A percentile compares a stretch with the other conserved stretches of the same genome.
These are phyloP conservation scores for Fusarium humuli DNA, from an alignment of 2,329 filamentous ascomycete species.

Conservation along the genomic window DNA sequence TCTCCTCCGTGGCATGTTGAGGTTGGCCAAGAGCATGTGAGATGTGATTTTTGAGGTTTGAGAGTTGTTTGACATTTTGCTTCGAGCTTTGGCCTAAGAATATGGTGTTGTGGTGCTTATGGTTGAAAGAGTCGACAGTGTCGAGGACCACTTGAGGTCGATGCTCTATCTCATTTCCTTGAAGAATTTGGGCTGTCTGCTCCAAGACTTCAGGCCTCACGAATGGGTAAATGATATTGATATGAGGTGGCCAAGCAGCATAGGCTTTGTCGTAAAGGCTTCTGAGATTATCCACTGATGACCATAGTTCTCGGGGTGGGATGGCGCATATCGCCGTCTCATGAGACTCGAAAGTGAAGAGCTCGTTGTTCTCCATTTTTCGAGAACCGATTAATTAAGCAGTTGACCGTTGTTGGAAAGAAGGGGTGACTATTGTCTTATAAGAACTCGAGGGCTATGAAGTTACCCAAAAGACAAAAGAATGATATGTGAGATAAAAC, in stretches of 20 bases:
- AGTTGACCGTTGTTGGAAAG: neutral
- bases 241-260: slow-evolving; percentile 72
- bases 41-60: slow-evolving; percentile 51
- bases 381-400: neutral
- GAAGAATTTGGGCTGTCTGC: slow-evolving; percentile 52
- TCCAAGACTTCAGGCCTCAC: slow-evolving; percentile 61
- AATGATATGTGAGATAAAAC: neutral
- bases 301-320: slow-evolving; percentile 62
- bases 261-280: slow-evolving; percentile 72
- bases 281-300: slow-evolving; percentile 65
- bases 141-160: slow-evolving; percentile 52
- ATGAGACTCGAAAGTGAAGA: slow-evolving; percentile 52
- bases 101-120: slow-evolving; percentile 63
- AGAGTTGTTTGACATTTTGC: slow-evolving; percentile 37
- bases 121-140: slow-evolving; percentile 60
- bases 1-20: slow-evolving; percentile 11
- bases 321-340: slow-evolving; percentile 72
- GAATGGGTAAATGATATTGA: slow-evolving; percentile 76
- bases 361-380: slow-evolving; percentile 28
- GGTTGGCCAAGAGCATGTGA: slow-evolving; percentile 52
- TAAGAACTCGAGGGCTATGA: neutral
- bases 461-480: neutral
- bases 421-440: neutral
- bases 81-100: slow-evolving; percentile 51
- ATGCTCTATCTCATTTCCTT: slow-evolving; percentile 24